Evolutionary conservation across 1,284 basidiomycete genomes (phyloP).

Genomic region (Athelia psychrophila): DNA sequence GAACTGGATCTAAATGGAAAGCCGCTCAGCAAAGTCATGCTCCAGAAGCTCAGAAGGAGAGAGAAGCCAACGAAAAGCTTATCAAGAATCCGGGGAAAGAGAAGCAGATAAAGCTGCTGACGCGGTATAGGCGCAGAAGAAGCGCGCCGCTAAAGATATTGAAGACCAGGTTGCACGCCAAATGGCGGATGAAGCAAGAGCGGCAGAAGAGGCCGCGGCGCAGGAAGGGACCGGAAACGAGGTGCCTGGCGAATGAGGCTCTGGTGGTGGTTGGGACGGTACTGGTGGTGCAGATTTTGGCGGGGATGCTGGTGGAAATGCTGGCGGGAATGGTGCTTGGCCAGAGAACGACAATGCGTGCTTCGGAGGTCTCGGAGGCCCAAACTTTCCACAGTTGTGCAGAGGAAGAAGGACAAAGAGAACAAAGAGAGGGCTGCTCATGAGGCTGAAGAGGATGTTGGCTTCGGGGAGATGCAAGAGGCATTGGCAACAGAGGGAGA

Average conservation of each 20-base stretch:
- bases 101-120: slow-evolving; percentile 11
- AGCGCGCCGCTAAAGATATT: neutral
- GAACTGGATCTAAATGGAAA: neutral
- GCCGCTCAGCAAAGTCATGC: slow-evolving; percentile 2
- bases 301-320: too few species aligned
- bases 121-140: neutral
- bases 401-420: too few species aligned
- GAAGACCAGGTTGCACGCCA: neutral
- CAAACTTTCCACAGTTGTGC: too few species aligned
- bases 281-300: neutral
- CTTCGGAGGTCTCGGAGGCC: too few species aligned
- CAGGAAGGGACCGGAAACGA: too few species aligned
- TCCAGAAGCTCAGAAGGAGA: slow-evolving; percentile 4
- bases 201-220: neutral
- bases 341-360: too few species aligned
- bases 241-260: too few species aligned
- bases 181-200: neutral
- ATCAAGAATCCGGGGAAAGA: slow-evolving; percentile 11
- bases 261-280: neutral
- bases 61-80: slow-evolving; percentile 8
- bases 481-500: too few species aligned
- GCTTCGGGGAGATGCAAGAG: too few species aligned
- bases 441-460: too few species aligned
- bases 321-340: too few species aligned
- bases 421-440: too few species aligned